phyloP scores from a whole-genome alignment of 2,329 filamentous ascomycete genomes.

The Claviceps humidiphila region DNA sequence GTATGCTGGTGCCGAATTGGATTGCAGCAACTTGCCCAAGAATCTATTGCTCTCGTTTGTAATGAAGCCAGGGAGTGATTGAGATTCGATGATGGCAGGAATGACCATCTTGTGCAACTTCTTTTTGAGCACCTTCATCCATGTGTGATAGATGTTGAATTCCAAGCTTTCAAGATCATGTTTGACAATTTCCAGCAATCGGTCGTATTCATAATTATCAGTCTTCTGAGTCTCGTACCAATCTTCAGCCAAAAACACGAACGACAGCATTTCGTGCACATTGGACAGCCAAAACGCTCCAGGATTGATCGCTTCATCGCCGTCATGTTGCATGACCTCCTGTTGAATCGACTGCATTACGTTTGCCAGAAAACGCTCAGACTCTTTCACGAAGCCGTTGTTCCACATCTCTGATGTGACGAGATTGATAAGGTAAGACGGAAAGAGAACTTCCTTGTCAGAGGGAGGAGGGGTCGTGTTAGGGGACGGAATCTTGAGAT shows the following conservation, averaged over 20 bases:
- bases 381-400: constrained; percentile 98
- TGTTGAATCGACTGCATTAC: constrained; percentile 99
- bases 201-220: constrained; percentile 98
- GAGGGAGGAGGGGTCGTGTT: constrained; percentile 78
- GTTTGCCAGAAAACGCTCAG: constrained; percentile 94
- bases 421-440: constrained; percentile 95
- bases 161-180: constrained; percentile 95
- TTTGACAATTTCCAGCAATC: constrained; percentile 95
- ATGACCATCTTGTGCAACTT: constrained; percentile 99
- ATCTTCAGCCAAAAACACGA: constrained; percentile 96
- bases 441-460: constrained; percentile 97
- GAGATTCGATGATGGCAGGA: constrained; percentile 95
- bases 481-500: constrained; percentile 88
- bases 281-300: constrained; percentile 98
- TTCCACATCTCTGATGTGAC: constrained; percentile 99
- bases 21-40: constrained; percentile 88
- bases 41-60: constrained; percentile 98
- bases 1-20: constrained; percentile 84
- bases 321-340: constrained; percentile 98
- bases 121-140: constrained; percentile 99
- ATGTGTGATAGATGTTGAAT: constrained; percentile 99
- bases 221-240: constrained; percentile 99
- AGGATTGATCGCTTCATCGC: constrained; percentile 91
- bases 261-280: constrained; percentile 98
- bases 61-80: constrained; percentile 94